Conservation (phyloP, 176 grass and related monocot species). For the Otatea glauca region DNA sequence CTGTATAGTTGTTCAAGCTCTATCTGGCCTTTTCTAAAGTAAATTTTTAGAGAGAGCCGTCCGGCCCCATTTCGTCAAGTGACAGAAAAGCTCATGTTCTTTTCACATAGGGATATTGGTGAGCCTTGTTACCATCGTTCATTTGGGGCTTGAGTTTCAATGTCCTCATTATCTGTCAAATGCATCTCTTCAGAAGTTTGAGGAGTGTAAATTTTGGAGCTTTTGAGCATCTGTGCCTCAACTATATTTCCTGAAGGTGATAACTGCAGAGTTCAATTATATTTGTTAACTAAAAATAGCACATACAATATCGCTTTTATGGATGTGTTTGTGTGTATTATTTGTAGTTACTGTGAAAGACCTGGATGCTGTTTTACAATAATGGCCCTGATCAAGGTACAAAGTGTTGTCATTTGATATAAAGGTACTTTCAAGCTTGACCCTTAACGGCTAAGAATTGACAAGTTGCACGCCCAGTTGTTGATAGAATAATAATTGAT, state of each 20-base stretch:
- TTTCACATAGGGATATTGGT: background rate
- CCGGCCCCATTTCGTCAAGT: background rate
- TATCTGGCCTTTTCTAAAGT: background rate
- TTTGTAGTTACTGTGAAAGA: conserved; percentile 37
- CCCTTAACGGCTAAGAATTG: conserved; percentile 6
- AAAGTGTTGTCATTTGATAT: background rate
- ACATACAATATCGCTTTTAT: conserved; percentile 15
- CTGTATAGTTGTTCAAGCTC: conserved; percentile 27
- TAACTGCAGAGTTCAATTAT: conserved; percentile 15
- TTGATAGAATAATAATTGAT: background rate
- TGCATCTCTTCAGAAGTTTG: conserved; percentile 28
- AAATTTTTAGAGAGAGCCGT: background rate
- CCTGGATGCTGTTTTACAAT: conserved; percentile 14
- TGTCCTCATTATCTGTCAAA: conserved; percentile 10
- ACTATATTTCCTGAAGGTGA: conserved; percentile 26
- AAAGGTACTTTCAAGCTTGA: conserved; percentile 37
- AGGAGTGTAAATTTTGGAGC: conserved; percentile 1
- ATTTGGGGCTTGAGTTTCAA: conserved; percentile 17
- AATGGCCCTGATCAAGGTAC: conserved; percentile 29
- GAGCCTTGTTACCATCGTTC: background rate
- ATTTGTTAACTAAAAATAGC: conserved; percentile 13
- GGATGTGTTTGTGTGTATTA: conserved; percentile 6
- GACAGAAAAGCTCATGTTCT: conserved; percentile 16
- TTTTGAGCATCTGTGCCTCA: background rate
- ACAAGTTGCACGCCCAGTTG: background rate